Conservation (phyloP, 306 rosid genomes). For the Cercis canadensis region DNA sequence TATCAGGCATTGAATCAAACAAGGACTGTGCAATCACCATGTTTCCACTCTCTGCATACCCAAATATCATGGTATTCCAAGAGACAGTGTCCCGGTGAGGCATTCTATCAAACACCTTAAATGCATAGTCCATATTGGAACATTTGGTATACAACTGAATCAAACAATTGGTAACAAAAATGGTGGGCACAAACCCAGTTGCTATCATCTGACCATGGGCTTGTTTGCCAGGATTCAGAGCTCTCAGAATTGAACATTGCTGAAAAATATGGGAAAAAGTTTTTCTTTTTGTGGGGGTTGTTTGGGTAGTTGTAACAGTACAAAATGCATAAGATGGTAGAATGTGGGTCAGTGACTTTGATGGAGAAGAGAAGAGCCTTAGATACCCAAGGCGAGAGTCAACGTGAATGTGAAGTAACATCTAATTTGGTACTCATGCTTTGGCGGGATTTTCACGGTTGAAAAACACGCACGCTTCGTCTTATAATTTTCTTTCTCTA, state of each 20-base stretch:
- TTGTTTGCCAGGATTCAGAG: constrained; percentile 66
- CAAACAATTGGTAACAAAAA: constrained; percentile 73
- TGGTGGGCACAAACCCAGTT: constrained; percentile 72
- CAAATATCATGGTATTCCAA: constrained; percentile 86
- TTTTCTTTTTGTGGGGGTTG: constrained; percentile 48
- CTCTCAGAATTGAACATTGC: constrained; percentile 61
- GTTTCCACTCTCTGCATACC: constrained; percentile 60
- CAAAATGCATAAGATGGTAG: constrained; percentile 34
- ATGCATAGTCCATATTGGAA: constrained; percentile 52
- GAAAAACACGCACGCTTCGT: neutral
- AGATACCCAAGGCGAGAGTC: constrained; percentile 36
- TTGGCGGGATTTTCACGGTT: constrained; percentile 39
- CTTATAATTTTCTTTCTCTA: neutral
- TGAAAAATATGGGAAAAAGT: constrained; percentile 81
- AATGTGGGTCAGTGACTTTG: constrained; percentile 7
- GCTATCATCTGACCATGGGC: constrained; percentile 75
- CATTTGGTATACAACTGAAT: constrained; percentile 67
- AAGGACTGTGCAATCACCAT: constrained; percentile 52
- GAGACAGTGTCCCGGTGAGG: constrained; percentile 60
- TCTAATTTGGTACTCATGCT: constrained; percentile 14
- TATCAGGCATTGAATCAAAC: constrained; percentile 67
- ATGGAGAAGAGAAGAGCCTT: constrained; percentile 23
- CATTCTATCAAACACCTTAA: constrained; percentile 69
- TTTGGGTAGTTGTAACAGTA: constrained; percentile 37
- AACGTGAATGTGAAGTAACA: constrained; percentile 36